phyloP scores from a whole-genome alignment of 176 grass and related monocot species.

The Puccinellia tenuiflora region DNA sequence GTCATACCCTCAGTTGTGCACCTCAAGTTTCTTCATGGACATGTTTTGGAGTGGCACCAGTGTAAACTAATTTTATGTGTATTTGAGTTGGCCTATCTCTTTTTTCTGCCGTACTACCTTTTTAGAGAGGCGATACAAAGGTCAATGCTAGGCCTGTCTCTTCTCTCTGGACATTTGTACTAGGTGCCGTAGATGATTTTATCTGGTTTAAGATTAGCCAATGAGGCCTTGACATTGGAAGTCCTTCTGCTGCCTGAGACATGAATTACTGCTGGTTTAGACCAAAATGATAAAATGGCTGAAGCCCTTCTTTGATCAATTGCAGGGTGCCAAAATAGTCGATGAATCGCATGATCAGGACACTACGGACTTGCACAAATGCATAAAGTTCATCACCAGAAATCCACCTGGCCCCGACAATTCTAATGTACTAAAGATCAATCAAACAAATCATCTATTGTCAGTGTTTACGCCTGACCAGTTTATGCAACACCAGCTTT shows the following conservation, averaged over 20 bases:
- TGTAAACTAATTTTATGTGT: background rate
- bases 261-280: too few relatives aligned
- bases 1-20: background rate
- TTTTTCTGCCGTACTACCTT: background rate
- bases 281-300: background rate
- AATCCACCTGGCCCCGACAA: conserved; percentile 31
- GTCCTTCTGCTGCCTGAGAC: background rate
- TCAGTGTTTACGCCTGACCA: background rate
- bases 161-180: background rate
- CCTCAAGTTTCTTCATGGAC: background rate
- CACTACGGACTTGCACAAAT: conserved; percentile 95
- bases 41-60: background rate
- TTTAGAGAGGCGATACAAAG: background rate
- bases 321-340: conserved; percentile 67
- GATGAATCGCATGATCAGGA: conserved; percentile 95
- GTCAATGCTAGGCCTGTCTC: background rate
- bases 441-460: background rate
- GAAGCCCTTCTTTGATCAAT: conserved; percentile 14
- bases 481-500: background rate
- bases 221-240: background rate
- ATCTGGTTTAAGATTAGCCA: background rate
- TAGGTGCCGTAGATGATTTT: background rate
- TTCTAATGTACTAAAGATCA: conserved; percentile 43
- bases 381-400: conserved; percentile 50
- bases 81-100: background rate